These are phyloP conservation scores for Solidago caesia DNA, from an alignment of 129 eudicot species.

Conservation along the genomic window DNA sequence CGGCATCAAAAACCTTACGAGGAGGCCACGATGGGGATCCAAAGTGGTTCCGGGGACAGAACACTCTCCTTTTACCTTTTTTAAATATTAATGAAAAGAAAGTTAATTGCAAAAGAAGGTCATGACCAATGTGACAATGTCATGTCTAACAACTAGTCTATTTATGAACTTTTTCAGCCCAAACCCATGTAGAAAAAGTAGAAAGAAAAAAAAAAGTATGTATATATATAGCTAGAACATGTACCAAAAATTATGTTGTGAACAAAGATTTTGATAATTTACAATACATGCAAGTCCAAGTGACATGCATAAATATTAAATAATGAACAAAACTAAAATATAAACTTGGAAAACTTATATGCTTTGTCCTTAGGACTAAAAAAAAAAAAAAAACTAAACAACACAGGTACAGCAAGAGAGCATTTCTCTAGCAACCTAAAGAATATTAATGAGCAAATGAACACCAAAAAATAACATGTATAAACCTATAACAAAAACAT, in stretches of 20 bases:
- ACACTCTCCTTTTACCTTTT: too few relatives aligned
- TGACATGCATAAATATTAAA: slow-evolving; percentile 25
- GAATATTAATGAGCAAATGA: slow-evolving; percentile 21
- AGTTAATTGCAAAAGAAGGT: background rate
- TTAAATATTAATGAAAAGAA: background rate
- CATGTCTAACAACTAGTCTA: background rate
- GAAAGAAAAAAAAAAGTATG: background rate
- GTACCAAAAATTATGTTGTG: slow-evolving; percentile 17
- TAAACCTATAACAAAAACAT: background rate
- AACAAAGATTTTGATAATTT: background rate
- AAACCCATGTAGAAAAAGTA: background rate
- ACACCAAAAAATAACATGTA: slow-evolving; percentile 11
- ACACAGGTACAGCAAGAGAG: slow-evolving; percentile 25
- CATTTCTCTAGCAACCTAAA: slow-evolving; percentile 36
- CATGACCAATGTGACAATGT: background rate
- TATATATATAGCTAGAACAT: background rate
- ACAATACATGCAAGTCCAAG: slow-evolving; percentile 27
- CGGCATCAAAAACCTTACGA: background rate
- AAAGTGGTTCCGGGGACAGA: too few relatives aligned
- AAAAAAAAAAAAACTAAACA: slow-evolving; percentile 17
- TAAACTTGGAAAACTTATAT: slow-evolving; percentile 29
- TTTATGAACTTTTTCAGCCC: background rate
- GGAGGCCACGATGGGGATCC: background rate
- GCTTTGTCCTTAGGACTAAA: slow-evolving; percentile 30
- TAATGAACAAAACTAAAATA: slow-evolving; percentile 30